Percentiles rank a stretch among this genome's conserved stretches.
Evolutionary conservation across 331 rosid genomes (phyloP).

Genomic region (Quercus phellos): DNA sequence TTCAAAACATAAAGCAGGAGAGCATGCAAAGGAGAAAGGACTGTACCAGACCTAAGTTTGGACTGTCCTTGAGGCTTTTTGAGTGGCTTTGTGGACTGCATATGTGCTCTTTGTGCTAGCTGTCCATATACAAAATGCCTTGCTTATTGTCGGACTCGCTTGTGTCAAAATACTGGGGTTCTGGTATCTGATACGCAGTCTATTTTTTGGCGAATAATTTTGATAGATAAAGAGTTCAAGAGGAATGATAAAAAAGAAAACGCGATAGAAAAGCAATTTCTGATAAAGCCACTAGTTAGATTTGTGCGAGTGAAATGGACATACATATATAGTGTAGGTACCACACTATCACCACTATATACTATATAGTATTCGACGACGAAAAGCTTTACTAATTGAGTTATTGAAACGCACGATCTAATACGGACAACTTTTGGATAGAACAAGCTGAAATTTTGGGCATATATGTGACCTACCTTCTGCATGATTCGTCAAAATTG

Average conservation of each 20-base stretch:
- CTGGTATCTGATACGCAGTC: slow-evolving; percentile 29
- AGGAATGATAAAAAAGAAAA: slow-evolving; percentile 8
- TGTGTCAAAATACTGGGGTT: background rate
- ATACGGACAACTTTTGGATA: no score
- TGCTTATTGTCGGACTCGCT: slow-evolving; percentile 9
- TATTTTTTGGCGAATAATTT: slow-evolving; percentile 11
- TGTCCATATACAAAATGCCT: background rate
- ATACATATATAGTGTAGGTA: background rate
- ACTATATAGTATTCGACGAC: no score
- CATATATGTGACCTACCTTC: no score
- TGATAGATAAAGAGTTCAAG: background rate
- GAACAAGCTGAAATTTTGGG: no score
- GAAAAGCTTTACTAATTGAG: no score
- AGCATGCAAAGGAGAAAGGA: no score
- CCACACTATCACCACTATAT: no score
- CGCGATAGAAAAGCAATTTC: slow-evolving; percentile 17
- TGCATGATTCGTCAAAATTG: no score
- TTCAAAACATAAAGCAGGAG: no score
- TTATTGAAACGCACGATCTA: no score
- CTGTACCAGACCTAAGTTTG: background rate
- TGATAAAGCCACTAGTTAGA: slow-evolving; percentile 13
- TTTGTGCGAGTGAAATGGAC: slow-evolving; percentile 9
- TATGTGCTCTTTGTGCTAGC: background rate
- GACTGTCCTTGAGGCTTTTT: background rate
- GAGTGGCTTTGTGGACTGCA: background rate